Evolutionary conservation across 2,329 filamentous ascomycete genomes (phyloP).

Genomic region (Cytospora chrysosperma): DNA sequence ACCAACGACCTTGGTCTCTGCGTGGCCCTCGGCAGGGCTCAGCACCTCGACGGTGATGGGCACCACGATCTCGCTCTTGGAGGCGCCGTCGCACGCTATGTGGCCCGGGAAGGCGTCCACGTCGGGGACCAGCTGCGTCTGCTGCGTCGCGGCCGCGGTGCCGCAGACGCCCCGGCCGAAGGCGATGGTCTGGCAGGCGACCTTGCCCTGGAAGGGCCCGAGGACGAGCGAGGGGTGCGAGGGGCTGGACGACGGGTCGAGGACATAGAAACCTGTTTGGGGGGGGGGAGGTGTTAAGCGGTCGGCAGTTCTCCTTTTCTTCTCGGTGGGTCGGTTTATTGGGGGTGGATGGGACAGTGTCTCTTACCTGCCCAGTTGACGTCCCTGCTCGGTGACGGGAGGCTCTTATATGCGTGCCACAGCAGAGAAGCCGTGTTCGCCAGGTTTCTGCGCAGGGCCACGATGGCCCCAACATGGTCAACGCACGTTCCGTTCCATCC

Average conservation of each 20-base stretch:
- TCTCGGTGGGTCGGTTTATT: background rate
- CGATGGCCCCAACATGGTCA: background rate
- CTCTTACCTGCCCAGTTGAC: constrained; percentile 73
- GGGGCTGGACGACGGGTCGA: constrained; percentile 48
- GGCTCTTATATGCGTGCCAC: constrained; percentile 76
- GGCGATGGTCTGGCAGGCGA: constrained; percentile 74
- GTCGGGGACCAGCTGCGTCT: constrained; percentile 67
- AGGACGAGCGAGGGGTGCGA: constrained; percentile 60
- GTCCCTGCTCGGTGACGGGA: constrained; percentile 61
- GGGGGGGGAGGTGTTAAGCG: background rate
- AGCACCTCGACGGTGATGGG: constrained; percentile 54
- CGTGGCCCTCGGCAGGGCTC: constrained; percentile 30
- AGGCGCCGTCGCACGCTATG: constrained; percentile 77
- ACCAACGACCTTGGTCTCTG: constrained; percentile 48
- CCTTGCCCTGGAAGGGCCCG: constrained; percentile 77
- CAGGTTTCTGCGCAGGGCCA: constrained; percentile 65
- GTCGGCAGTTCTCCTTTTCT: constrained; percentile 4
- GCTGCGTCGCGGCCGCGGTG: constrained; percentile 57
- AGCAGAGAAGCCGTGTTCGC: constrained; percentile 73
- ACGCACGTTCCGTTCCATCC: background rate
- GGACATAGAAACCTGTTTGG: constrained; percentile 70
- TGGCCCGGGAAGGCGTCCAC: constrained; percentile 76
- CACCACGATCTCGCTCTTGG: constrained; percentile 78
- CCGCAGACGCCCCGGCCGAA: constrained; percentile 78
- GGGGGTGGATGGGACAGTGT: background rate